Evolutionary conservation across 2,329 filamentous ascomycete genomes (phyloP), one percentile per base, ranked within the genome.

Genomic region (Cercospora citrullina): DNA sequence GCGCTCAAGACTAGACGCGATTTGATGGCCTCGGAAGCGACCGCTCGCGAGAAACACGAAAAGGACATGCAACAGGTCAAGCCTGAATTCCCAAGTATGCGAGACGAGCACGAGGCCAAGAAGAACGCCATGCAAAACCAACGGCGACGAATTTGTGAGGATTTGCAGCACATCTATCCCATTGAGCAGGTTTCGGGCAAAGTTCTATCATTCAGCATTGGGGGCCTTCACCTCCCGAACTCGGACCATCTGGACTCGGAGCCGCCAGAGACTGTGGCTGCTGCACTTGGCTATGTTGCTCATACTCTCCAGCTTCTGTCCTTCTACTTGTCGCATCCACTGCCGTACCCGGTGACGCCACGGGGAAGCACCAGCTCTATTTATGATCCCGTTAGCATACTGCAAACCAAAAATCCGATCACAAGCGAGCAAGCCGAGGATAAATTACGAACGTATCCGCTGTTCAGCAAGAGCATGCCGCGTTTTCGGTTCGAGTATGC

Each of bases 401-500:
- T 77, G 26, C 75, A 77, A 30, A 73, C 71, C 33, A 74, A 69
- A 18, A 64, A 68, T 4, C 65, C 72, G 18, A 69, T 71, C 14
- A 68, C 71, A 9, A 68, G 60, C 9, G 68, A 69, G 51, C 71
- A 67, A 9, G 72, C 72, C 60, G 75, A 75, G 39, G 66, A 62
- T 1, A 69, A 68, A 18, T 65, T 75, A 12, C 83, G 72, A 77
- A 87, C 65, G 36, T 99, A 96, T 74, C 95, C 95, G 0, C 85
- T 99, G 0, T 94, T 94, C 79, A 80, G 91, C 81, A 84, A 83
- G 68, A 85, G 87, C 76, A 88, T 93, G 0, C 77, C 77, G 6
- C 88, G 93, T 57, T 98, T 94, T 81, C 89, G 94, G 2, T 98
- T 98, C 79, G 94, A 98, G 75, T 99, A 98, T 78, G 95, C 86